A percentile compares a stretch with the other conserved stretches of the same genome.
phyloP scores from a whole-genome alignment of 345 rosid species.

The Iberis pinnata region DNA sequence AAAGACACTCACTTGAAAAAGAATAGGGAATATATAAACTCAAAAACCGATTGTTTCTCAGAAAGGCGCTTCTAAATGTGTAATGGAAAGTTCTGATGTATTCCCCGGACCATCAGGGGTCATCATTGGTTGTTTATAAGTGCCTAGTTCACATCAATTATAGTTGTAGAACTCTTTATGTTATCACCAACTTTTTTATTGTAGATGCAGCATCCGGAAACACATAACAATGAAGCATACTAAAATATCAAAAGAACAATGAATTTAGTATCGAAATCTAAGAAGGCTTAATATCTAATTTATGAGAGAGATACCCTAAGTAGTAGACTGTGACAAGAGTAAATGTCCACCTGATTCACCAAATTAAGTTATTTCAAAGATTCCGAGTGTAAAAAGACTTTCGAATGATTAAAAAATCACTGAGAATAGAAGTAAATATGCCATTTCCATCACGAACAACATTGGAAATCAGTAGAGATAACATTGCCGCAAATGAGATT shows the following conservation, averaged over 20 bases:
- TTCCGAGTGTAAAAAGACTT: no score
- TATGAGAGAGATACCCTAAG: conserved; percentile 55
- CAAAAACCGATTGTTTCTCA: conserved; percentile 40
- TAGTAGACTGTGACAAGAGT: no score
- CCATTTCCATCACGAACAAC: conserved; percentile 52
- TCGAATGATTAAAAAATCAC: no score
- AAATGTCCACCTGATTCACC: conserved; percentile 61
- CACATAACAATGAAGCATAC: conserved; percentile 66
- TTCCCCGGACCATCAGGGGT: conserved; percentile 24
- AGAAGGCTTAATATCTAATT: background rate
- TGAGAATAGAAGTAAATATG: conserved; percentile 82
- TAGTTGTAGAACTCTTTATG: conserved; percentile 21
- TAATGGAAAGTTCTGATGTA: conserved; percentile 29
- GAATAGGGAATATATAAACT: conserved; percentile 41
- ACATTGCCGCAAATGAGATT: conserved; percentile 47
- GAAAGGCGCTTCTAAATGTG: conserved; percentile 25
- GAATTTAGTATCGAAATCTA: conserved; percentile 1
- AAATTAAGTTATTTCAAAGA: background rate
- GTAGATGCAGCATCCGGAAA: conserved; percentile 47
- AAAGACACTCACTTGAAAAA: no score
- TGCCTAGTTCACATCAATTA: conserved; percentile 36
- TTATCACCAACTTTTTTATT: conserved; percentile 27
- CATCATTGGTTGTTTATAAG: conserved; percentile 50
- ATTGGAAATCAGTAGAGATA: conserved; percentile 45
- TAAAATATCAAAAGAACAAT: background rate